Evolutionary conservation across 768 basidiomycete species (phyloP).

Genomic region (Termitomyces sp.): DNA sequence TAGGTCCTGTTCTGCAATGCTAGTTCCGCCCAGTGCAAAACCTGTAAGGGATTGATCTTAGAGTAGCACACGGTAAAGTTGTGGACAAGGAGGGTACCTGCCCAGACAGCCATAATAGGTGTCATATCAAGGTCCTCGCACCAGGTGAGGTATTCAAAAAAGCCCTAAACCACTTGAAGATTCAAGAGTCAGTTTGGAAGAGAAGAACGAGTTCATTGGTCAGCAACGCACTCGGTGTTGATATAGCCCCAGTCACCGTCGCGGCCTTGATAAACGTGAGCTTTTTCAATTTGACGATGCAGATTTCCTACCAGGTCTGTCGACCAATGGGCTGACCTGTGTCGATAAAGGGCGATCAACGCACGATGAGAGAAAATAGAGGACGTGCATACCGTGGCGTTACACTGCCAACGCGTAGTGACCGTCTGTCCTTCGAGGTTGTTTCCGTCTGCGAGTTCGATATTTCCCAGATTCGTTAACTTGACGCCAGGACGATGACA

Average conservation of each 20-base stretch:
- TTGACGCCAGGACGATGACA: background rate
- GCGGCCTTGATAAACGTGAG: conserved; percentile 29
- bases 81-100: conserved; percentile 26
- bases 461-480: background rate
- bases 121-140: conserved; percentile 53
- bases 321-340: conserved; percentile 36
- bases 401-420: conserved; percentile 55
- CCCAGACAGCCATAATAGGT: conserved; percentile 59
- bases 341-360: background rate
- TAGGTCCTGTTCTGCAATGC: conserved; percentile 36
- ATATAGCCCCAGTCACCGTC: conserved; percentile 58
- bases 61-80: background rate
- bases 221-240: conserved; percentile 43
- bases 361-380: too few species aligned
- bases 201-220: conserved; percentile 7
- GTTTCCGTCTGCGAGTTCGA: conserved; percentile 34
- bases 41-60: conserved; percentile 23
- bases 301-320: conserved; percentile 34
- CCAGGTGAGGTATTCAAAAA: conserved; percentile 34
- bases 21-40: conserved; percentile 41
- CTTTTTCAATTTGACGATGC: background rate
- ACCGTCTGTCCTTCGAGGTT: conserved; percentile 54
- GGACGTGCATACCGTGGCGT: conserved; percentile 34
- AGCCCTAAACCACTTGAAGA: conserved; percentile 23
- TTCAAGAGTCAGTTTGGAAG: background rate